Evolutionary conservation across 352 stramenopile species (phyloP).

Genomic region (Phytophthora multivora): DNA sequence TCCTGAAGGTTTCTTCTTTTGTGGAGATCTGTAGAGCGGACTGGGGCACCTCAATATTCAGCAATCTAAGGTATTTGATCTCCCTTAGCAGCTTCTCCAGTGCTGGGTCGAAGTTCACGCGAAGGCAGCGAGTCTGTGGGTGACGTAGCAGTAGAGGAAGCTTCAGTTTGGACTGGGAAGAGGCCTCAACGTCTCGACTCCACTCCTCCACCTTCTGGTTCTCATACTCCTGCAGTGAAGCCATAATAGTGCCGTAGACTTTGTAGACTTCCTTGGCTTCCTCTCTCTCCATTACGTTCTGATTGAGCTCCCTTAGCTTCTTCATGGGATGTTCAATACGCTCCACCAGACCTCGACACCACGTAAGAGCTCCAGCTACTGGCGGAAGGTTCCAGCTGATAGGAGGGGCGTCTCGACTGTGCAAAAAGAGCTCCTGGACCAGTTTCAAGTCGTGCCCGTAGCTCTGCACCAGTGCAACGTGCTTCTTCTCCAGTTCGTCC

Average conservation of each 20-base stretch:
- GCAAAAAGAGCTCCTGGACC: slow-evolving; percentile 97
- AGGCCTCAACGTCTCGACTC: slow-evolving; percentile 95
- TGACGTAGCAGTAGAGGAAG: slow-evolving; percentile 93
- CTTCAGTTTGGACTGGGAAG: slow-evolving; percentile 95
- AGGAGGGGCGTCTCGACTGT: slow-evolving; percentile 92
- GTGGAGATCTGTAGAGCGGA: slow-evolving; percentile 96
- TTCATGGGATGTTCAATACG: slow-evolving; percentile 97
- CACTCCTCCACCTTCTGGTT: slow-evolving; percentile 97
- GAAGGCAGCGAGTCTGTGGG: slow-evolving; percentile 89
- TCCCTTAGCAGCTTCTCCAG: slow-evolving; percentile 97
- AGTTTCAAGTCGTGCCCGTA: slow-evolving; percentile 96
- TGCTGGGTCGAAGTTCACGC: slow-evolving; percentile 98
- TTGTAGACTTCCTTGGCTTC: slow-evolving; percentile 99
- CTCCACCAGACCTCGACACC: slow-evolving; percentile 95
- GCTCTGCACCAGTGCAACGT: slow-evolving; percentile 95
- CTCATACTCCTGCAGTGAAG: slow-evolving; percentile 97
- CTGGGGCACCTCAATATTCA: slow-evolving; percentile 95
- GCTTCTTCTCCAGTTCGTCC: slow-evolving; percentile 97
- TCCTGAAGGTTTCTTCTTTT: slow-evolving; percentile 95
- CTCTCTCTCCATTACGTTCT: slow-evolving; percentile 97
- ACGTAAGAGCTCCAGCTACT: slow-evolving; percentile 94
- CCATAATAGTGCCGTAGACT: slow-evolving; percentile 95
- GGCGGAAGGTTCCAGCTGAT: slow-evolving; percentile 96
- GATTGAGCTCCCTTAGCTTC: slow-evolving; percentile 96
- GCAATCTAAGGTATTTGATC: slow-evolving; percentile 97